phyloP scores from a whole-genome alignment of 1,284 basidiomycete genomes.

The Bothia castanella region DNA sequence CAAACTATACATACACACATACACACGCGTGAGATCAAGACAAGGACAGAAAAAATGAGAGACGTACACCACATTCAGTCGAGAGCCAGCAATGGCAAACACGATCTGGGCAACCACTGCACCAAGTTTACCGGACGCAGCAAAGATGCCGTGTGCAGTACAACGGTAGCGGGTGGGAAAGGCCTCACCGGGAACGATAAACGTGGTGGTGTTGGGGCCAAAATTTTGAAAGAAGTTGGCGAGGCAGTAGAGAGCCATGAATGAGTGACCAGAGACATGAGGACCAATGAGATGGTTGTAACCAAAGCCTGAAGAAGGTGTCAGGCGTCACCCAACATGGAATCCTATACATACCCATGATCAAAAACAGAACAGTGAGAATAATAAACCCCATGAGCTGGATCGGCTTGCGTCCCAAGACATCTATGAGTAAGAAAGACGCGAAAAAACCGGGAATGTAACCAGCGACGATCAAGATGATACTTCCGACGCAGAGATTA shows the following conservation, averaged over 20 bases:
- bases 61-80: constrained; percentile 3
- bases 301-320: constrained; percentile 40
- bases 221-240: constrained; percentile 53
- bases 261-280: constrained; percentile 43
- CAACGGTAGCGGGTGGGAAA: constrained; percentile 72
- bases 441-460: constrained; percentile 49
- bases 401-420: constrained; percentile 47
- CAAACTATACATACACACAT: neutral
- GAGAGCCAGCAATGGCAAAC: neutral
- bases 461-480: constrained; percentile 48
- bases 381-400: constrained; percentile 57
- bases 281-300: constrained; percentile 55
- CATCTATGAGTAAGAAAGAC: constrained; percentile 47
- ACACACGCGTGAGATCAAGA: neutral
- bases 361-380: constrained; percentile 48
- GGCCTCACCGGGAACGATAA: constrained; percentile 62
- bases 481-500: constrained; percentile 33
- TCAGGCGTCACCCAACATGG: constrained; percentile 1
- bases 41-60: neutral
- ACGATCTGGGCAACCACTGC: constrained; percentile 55
- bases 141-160: constrained; percentile 65
- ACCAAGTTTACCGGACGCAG: constrained; percentile 64
- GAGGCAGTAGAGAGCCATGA: constrained; percentile 59
- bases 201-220: constrained; percentile 72
- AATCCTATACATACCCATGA: constrained; percentile 38